Evolutionary conservation across 495 filamentous ascomycete genomes (phyloP), one percentile per base, ranked within the genome.

Genomic region (Trichoderma asperelloides): DNA sequence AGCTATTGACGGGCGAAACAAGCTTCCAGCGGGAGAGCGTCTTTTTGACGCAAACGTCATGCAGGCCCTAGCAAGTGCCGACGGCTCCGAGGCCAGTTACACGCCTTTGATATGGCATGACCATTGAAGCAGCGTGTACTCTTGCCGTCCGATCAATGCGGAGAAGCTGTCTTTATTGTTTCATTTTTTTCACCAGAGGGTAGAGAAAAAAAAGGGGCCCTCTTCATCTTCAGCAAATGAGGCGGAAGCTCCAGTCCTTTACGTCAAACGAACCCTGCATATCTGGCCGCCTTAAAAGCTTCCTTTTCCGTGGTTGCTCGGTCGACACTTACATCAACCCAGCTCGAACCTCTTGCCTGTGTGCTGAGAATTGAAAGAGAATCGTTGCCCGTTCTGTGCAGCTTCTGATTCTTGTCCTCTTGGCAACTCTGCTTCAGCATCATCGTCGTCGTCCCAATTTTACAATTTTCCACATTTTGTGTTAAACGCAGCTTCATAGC

Each of bases 281-380:
- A 21, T 21, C 18, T 3, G 11, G 11, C 30, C 9, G 28, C 55
- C 8, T 60, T 60, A 60, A 28, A 60, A 60, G 55, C 55, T 60
- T 28, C 25, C 25, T 60, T n/a, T 18, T 28, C 55, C 47, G n/a
- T 51, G 55, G 55, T 60, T 60, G 55, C 55, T 60, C 55, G 55
- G 55, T 60, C 55, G 55, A 60, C 25, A 33, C 55, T 60, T 60
- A 21, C 55, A 60, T 27, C 55, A 5, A 30, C 49, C 49, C 49
- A 12, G 5, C 43, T 47, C 43, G 12, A 47, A 16, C 47, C 25
- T 30, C 55, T 30, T 60, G 55, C 23, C 33, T 37, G 33, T n/a
- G 33, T 37, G 33, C 33, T 37, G 33, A 37, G 33, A 37, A 3
- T 37, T 8, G n/a, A 37, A 37, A 8, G 33, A 37, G 33, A 37